Base-by-base conservation (phyloP, 768 basidiomycete species). In the Lactarius deliciosus region DNA sequence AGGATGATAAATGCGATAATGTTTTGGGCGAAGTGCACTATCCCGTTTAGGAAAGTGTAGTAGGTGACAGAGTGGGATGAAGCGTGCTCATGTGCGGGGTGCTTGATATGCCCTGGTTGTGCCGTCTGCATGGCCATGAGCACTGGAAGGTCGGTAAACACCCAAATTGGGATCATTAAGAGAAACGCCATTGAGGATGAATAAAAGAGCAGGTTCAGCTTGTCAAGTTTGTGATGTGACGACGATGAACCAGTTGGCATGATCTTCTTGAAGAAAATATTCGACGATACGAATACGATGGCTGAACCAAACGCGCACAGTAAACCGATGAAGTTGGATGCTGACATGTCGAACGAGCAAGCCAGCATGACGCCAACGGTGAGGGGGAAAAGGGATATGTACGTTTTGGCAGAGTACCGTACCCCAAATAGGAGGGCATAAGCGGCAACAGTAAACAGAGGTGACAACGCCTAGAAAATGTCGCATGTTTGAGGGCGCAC, bases 261-360 rank as follows among this genome's bases (percentile, higher is more conserved):
- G 69, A 98, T 88, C 81, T 96, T 98, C 79, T 99, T 99, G 85
- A 96, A 98, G 77, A 96, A 97, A 72, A 99, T 98, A 78, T 99
- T 99, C 69, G 94, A 96, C 71, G 90, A 91, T 69, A 99, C 97
- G 75, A 99, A 98, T 70, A 99, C 88, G 65, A 99, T 79, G 36
- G 97, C 97, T 13, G 95, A 97, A 18, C 96, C 96, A 74, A 99
- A 95, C 3, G 97, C 96, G 76, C 92, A 97, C 32, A 97, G 79
- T n/a, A 99, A 78, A 15, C 97, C 97, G 32, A 90, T 78, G 22
- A 85, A 76, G 74, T 94, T 96, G 57, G 94, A 96, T 3, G 88
- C 87, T 0, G 93, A 92, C 65, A 96, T 79, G 77, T 97, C 96
- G 74, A 92, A 96, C 11, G 94, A 94, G 77, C 91, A 96, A 45